Evolutionary conservation across 768 basidiomycete species (phyloP), one percentile per base, ranked within the genome.

Genomic region (Amanita thiersii): DNA sequence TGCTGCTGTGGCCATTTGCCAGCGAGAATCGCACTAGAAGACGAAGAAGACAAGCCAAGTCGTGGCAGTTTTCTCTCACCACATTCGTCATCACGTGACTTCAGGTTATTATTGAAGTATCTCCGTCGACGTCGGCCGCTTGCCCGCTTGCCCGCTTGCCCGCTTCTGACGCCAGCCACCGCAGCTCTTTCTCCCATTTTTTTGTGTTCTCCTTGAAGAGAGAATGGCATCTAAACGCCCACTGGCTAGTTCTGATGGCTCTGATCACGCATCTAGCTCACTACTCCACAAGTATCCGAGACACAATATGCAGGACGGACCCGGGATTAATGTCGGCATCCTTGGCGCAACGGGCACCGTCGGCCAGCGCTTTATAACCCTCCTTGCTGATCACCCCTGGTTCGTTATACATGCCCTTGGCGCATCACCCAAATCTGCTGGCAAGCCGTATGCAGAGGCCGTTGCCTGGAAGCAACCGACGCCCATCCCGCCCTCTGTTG

Each of bases 331-430:
- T 44, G 86, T 93, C 45, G 89, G 87, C 46, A 66, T 93, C 35
- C 69, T 92, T 6, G 89, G 89, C 23, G 89, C 90, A 1, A 93
- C 89, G 0, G 90, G 94, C 44, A 96, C 90, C 35, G 94, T 97
- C 37, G 93, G 94, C 17, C 94, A 98, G 62, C 77, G 92, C 29
- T 99, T 98, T 61, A 86, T 98, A 60, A 72, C 79, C 37, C 79
- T 97, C 36, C 82, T 99, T 36, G 70, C 88, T 3, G 57, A 66
- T 5, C 96, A 99, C 57, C 92, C 94, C 0, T 97, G 84, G 79
- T 97, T 99, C 62, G 65, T 68, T 45, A 71, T 97, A 50, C 80
- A 84, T 58, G 81, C 78, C 0, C 75, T 99, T 30, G 94, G 93
- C 29, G 96, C 96, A 31, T 94, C 90, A 7, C 63, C 81, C 1